Percentiles rank a stretch among this genome's conserved stretches.
These are phyloP conservation scores for Globisporangium polare DNA, from an alignment of 352 stramenopile species.

Conservation along the genomic window DNA sequence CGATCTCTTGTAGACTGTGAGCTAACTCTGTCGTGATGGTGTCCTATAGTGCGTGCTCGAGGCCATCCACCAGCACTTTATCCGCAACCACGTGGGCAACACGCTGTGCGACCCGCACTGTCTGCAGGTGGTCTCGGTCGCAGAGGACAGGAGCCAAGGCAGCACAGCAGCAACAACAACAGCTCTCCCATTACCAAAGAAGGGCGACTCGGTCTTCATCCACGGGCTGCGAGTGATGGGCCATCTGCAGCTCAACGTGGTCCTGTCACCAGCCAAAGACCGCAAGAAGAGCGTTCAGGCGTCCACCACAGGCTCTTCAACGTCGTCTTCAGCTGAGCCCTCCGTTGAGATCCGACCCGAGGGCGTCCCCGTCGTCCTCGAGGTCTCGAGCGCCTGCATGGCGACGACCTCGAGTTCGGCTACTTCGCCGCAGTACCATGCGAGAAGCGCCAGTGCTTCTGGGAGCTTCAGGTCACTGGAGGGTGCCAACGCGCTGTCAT, in stretches of 20 bases:
- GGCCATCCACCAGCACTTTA: constrained; percentile 52
- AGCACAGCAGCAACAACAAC: no score
- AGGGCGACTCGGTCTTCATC: constrained; percentile 26
- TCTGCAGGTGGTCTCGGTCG: constrained; percentile 31
- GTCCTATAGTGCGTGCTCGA: constrained; percentile 37
- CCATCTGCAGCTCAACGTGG: constrained; percentile 27
- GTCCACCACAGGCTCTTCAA: not conserved
- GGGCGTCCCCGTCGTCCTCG: constrained; percentile 28
- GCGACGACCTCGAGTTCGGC: constrained; percentile 3
- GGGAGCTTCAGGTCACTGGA: not conserved
- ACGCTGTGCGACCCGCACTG: constrained; percentile 34
- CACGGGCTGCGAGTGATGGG: constrained; percentile 24
- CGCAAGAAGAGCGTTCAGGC: constrained; percentile 1
- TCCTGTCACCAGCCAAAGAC: constrained; percentile 5
- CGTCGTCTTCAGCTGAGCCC: not conserved
- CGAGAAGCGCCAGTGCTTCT: not conserved
- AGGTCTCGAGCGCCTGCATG: constrained; percentile 29
- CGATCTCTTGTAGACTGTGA: not conserved
- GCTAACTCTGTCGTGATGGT: not conserved
- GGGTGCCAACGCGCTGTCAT: not conserved
- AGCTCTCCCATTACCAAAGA: constrained; percentile 5
- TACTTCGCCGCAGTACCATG: not conserved
- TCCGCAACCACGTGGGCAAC: constrained; percentile 38
- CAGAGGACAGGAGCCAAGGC: constrained; percentile 27
- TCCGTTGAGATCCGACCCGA: constrained; percentile 15